Evolutionary conservation across 768 basidiomycete genomes (phyloP).

Genomic region (Leucogyrophana mollusca): DNA sequence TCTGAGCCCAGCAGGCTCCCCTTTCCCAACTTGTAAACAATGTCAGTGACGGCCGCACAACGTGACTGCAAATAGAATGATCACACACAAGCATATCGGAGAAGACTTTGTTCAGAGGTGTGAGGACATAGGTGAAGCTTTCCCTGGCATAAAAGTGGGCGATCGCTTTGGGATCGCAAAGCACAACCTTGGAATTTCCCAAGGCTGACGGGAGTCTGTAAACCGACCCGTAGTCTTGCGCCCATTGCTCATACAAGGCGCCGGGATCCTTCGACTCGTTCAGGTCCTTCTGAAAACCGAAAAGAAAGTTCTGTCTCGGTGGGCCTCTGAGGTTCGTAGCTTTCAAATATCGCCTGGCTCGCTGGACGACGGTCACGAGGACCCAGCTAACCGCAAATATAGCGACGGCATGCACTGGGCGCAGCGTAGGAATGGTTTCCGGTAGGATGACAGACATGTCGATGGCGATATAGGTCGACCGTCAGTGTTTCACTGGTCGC

Average conservation of each 20-base stretch:
- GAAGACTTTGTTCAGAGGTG: slow-evolving; percentile 30
- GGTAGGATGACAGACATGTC: too few relatives aligned
- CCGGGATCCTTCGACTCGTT: slow-evolving; percentile 1
- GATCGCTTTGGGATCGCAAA: slow-evolving; percentile 45
- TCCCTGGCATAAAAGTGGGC: slow-evolving; percentile 50
- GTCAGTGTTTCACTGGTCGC: too few relatives aligned
- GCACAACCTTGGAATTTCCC: slow-evolving; percentile 9
- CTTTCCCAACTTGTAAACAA: slow-evolving; percentile 18
- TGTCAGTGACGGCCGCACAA: background rate
- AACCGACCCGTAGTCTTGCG: slow-evolving; percentile 15
- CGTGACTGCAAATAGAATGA: too few relatives aligned
- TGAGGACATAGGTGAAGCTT: slow-evolving; percentile 44
- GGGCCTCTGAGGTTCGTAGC: slow-evolving; percentile 19
- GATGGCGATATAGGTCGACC: too few relatives aligned
- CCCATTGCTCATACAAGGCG: slow-evolving; percentile 20
- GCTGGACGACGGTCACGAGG: too few relatives aligned
- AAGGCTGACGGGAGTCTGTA: slow-evolving; percentile 16
- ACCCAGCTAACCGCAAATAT: too few relatives aligned
- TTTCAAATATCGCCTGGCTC: background rate
- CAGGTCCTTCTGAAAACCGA: slow-evolving; percentile 11
- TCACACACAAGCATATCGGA: slow-evolving; percentile 31
- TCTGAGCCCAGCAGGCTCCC: slow-evolving; percentile 28
- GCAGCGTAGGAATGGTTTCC: too few relatives aligned
- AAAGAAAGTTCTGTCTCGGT: slow-evolving; percentile 14
- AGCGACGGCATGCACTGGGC: too few relatives aligned